Conservation (phyloP, 768 basidiomycete genomes). For the Cyathus striatus region DNA sequence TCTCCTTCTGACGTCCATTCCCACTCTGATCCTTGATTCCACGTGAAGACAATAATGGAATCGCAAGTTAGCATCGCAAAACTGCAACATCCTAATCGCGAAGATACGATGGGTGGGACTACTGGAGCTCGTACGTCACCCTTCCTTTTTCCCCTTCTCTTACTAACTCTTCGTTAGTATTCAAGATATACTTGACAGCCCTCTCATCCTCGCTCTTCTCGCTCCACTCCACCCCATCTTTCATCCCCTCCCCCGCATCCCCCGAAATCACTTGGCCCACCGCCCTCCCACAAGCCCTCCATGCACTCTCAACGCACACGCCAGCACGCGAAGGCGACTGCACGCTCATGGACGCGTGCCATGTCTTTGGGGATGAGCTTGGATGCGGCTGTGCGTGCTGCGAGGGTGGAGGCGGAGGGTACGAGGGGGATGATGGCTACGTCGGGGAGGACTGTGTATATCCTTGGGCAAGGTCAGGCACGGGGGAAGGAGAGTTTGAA, state of each 20-base stretch:
- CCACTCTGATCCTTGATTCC: too few relatives aligned
- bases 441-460: neutral
- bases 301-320: slow-evolving; percentile 34
- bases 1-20: too few relatives aligned
- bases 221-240: slow-evolving; percentile 32
- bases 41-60: too few relatives aligned
- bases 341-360: slow-evolving; percentile 43
- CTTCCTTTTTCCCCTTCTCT: too few relatives aligned
- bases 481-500: too few relatives aligned
- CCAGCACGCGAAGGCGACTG: slow-evolving; percentile 49
- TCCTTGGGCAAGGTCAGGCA: neutral
- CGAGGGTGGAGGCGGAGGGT: neutral
- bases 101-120: slow-evolving; percentile 53
- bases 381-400: neutral
- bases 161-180: too few relatives aligned
- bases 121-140: slow-evolving; percentile 43
- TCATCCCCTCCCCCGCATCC: too few relatives aligned
- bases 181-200: too few relatives aligned
- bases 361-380: slow-evolving; percentile 12
- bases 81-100: too few relatives aligned
- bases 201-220: neutral
- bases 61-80: too few relatives aligned
- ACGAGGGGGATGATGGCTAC: neutral
- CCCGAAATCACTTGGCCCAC: too few relatives aligned
- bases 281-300: too few relatives aligned